phyloP scores from a whole-genome alignment of 2,329 filamentous ascomycete species.

The Exophiala spinifera region DNA sequence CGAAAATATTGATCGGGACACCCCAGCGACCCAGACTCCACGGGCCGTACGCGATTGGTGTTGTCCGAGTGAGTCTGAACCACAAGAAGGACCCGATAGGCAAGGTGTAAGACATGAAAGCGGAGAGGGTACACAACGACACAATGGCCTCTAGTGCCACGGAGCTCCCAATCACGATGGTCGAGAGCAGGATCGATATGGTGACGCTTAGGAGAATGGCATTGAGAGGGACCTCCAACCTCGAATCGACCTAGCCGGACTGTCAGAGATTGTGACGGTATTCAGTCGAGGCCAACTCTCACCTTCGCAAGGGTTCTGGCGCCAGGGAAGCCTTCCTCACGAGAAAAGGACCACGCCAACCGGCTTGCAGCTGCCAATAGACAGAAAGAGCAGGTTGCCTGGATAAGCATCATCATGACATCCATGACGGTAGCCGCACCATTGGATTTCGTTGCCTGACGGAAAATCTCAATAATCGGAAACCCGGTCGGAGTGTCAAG shows the following conservation, averaged over 20 bases:
- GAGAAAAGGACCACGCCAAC: constrained; percentile 42
- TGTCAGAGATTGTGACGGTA: not conserved
- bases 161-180: constrained; percentile 22
- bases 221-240: not conserved
- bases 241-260: not conserved
- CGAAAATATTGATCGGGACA: constrained; percentile 31
- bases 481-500: constrained; percentile 44
- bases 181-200: constrained; percentile 19
- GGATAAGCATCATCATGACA: constrained; percentile 32
- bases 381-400: constrained; percentile 14
- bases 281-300: not conserved
- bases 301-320: constrained; percentile 19
- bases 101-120: constrained; percentile 48
- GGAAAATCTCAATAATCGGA: constrained; percentile 52
- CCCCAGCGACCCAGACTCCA: constrained; percentile 33
- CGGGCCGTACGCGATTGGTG: constrained; percentile 26
- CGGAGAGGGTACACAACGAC: constrained; percentile 32
- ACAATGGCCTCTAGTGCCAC: constrained; percentile 27
- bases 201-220: not conserved
- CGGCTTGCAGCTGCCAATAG: constrained; percentile 35
- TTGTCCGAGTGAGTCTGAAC: not conserved
- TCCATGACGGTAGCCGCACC: constrained; percentile 45
- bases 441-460: constrained; percentile 43
- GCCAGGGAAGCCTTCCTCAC: constrained; percentile 38
- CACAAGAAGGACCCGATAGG: constrained; percentile 46